A percentile compares a stretch with the other conserved stretches of the same genome.
Conservation (phyloP, 371 early-diverging fungal species). For the Gilbertella persicaria region DNA sequence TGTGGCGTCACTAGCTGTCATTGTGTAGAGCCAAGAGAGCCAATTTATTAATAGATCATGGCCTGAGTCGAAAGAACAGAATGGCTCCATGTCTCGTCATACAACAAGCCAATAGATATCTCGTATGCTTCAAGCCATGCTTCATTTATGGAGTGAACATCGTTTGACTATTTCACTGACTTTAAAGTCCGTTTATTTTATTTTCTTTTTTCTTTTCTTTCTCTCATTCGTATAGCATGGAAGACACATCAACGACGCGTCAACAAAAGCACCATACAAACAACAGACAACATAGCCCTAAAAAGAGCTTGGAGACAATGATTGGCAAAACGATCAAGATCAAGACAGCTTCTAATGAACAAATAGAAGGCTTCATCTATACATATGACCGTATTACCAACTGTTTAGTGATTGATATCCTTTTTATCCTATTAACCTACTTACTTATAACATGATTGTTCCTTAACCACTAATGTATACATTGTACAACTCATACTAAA, state of each 20-base stretch:
- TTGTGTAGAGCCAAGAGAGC: no score
- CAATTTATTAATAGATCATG: no score
- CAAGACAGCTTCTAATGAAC: constrained; percentile 57
- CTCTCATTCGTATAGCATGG: no score
- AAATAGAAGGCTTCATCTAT: constrained; percentile 62
- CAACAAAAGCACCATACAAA: neutral
- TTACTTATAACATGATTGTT: neutral
- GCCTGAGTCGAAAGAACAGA: no score
- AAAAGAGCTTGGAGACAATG: constrained; percentile 25
- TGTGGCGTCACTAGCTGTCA: no score
- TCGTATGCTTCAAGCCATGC: no score
- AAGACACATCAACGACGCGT: constrained; percentile 3
- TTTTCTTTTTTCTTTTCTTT: no score
- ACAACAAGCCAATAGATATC: no score
- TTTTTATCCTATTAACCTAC: constrained; percentile 23
- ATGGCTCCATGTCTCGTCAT: no score
- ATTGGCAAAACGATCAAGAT: constrained; percentile 57
- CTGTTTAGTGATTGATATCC: constrained; percentile 70
- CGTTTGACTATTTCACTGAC: no score
- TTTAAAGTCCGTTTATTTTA: no score
- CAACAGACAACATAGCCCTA: neutral
- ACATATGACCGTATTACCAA: constrained; percentile 64
- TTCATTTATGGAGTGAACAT: no score
- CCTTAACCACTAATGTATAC: constrained; percentile 1
- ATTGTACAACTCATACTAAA: constrained; percentile 27